phyloP scores from a whole-genome alignment of 176 grass and related monocot genomes.

The Cocos nucifera region DNA sequence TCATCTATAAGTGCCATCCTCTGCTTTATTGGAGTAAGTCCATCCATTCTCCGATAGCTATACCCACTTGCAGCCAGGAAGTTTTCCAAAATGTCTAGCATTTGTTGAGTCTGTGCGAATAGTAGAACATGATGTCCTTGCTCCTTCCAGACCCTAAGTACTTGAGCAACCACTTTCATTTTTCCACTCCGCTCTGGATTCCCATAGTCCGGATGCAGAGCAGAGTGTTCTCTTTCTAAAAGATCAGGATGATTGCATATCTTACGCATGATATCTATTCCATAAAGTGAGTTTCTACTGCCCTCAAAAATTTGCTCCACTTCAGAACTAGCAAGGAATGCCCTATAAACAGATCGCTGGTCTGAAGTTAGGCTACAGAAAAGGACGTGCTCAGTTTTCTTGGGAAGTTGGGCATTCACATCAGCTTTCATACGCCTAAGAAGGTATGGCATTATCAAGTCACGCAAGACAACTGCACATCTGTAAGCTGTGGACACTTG shows the following conservation, averaged over 20 bases:
- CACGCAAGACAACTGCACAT: constrained; percentile 77
- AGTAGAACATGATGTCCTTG: constrained; percentile 83
- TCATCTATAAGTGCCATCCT: constrained; percentile 91
- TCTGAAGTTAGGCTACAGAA: constrained; percentile 75
- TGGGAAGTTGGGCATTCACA: constrained; percentile 82
- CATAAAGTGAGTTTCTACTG: constrained; percentile 72
- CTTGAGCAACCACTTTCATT: constrained; percentile 84
- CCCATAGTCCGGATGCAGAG: constrained; percentile 77
- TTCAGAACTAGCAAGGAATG: constrained; percentile 92
- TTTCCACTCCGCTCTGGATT: constrained; percentile 80
- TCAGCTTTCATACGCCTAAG: constrained; percentile 95
- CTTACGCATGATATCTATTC: constrained; percentile 85
- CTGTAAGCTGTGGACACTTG: constrained; percentile 93
- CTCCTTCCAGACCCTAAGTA: constrained; percentile 84
- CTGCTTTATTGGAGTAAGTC: constrained; percentile 82
- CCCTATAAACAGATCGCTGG: constrained; percentile 58
- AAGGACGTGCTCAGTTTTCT: constrained; percentile 92
- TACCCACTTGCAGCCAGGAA: constrained; percentile 47
- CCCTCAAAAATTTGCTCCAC: constrained; percentile 97
- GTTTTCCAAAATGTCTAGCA: constrained; percentile 89
- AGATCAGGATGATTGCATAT: constrained; percentile 96
- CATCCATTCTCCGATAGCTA: constrained; percentile 84
- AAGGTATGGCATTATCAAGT: constrained; percentile 91
- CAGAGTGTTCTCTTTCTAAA: constrained; percentile 75
- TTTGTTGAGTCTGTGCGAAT: constrained; percentile 87